Conservation (phyloP, 2,329 filamentous ascomycete genomes). For the Claviceps pusilla region DNA sequence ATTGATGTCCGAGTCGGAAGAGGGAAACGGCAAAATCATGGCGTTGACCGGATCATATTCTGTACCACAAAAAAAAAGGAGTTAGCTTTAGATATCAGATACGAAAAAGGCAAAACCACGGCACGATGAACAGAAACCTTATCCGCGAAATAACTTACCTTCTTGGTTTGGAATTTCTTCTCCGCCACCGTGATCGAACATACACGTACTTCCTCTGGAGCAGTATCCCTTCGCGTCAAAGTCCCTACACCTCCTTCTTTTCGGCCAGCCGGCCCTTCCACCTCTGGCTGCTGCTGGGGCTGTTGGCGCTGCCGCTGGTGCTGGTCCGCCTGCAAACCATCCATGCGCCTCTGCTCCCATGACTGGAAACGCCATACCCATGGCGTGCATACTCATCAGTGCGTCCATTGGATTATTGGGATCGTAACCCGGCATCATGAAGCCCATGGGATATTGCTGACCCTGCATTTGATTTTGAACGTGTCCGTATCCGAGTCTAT, state of each 20-base stretch:
- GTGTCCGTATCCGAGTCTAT: constrained; percentile 3
- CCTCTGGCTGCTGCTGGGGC: constrained; percentile 1
- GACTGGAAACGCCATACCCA: constrained; percentile 27
- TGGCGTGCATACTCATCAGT: constrained; percentile 45
- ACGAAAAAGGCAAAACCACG: not conserved
- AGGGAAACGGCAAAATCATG: constrained; percentile 9
- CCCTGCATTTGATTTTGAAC: constrained; percentile 3
- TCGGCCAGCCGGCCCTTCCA: constrained; percentile 15
- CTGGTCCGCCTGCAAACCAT: not conserved
- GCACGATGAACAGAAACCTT: not conserved
- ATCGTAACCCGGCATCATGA: constrained; percentile 32
- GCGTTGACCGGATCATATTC: constrained; percentile 21
- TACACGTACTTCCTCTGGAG: constrained; percentile 49
- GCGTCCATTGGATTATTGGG: constrained; percentile 46
- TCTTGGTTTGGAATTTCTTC: constrained; percentile 6
- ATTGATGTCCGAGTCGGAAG: constrained; percentile 9
- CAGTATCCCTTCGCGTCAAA: constrained; percentile 63
- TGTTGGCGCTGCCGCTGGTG: no score
- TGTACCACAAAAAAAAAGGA: constrained; percentile 2
- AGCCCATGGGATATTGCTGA: constrained; percentile 5
- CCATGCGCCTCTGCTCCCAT: constrained; percentile 24
- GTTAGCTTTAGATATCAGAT: not conserved
- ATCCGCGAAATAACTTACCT: constrained; percentile 9
- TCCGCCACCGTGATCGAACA: constrained; percentile 46
- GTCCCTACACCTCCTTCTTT: constrained; percentile 42